A percentile compares a stretch with the other conserved stretches of the same genome.
Evolutionary conservation across 1,139 yeast genomes (phyloP).

Genomic region (Debaryomyces singareniensis): DNA sequence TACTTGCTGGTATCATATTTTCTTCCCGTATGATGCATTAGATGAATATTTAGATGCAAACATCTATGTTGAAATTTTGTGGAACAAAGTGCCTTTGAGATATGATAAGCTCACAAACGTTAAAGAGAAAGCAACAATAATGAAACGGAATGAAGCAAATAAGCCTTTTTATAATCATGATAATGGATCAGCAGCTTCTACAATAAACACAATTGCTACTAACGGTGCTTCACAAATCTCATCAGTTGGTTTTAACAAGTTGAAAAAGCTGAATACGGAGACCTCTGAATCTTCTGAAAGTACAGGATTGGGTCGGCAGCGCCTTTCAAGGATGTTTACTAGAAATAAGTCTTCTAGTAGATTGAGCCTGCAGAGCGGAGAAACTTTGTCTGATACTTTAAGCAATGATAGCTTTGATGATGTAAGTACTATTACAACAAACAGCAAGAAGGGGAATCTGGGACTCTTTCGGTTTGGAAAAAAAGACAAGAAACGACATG

Average conservation of each 20-base stretch:
- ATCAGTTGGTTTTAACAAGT: slow-evolving; percentile 35
- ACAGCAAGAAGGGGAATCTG: slow-evolving; percentile 1
- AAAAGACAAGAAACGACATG: slow-evolving; percentile 4
- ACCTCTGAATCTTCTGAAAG: slow-evolving; percentile 23
- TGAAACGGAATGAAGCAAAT: slow-evolving; percentile 4
- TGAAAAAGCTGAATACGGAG: slow-evolving; percentile 30
- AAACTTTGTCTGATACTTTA: slow-evolving; percentile 6
- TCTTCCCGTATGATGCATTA: no score
- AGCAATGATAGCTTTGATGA: slow-evolving; percentile 6
- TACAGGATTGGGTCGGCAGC: slow-evolving; percentile 16
- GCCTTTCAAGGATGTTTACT: slow-evolving; percentile 30
- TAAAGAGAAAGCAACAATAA: no score
- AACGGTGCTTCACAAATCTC: slow-evolving; percentile 22
- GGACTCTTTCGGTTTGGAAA: neutral
- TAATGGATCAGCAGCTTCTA: slow-evolving; percentile 17
- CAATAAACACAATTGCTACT: slow-evolving; percentile 6
- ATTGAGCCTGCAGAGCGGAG: slow-evolving; percentile 3
- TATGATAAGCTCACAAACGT: no score
- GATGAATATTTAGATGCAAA: no score
- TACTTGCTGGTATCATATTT: no score
- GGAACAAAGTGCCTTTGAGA: no score
- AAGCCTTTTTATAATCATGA: slow-evolving; percentile 13
- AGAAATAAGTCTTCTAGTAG: slow-evolving; percentile 23
- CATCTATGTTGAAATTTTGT: no score
- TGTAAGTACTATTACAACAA: slow-evolving; percentile 1